Evolutionary conservation across 1,139 yeast genomes (phyloP), one percentile per base, ranked within the genome.

Genomic region (Debaryomycetaceae sp.): DNA sequence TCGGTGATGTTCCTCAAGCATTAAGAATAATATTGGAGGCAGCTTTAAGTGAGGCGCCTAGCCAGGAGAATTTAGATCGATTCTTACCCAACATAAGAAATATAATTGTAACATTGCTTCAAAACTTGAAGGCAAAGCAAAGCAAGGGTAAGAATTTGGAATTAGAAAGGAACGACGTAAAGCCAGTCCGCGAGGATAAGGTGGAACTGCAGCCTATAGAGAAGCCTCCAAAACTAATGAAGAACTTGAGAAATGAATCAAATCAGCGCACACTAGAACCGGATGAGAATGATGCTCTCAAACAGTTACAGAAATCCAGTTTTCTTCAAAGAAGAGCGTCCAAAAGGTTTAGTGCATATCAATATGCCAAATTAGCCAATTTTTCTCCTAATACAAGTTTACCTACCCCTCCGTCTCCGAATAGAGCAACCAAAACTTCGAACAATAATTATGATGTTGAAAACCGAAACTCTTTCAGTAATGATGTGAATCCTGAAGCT

Each of bases 281-380:
- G 23, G 40, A 35, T 8, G 42, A 24, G 41, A 60, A 54, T 37
- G 85, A 83, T 52, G 90, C 96, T 0, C 68, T 90, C 24, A 74
- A 83, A 0, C 89, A 87, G 52, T 71, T 91, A 20, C 96, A 90
- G 56, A 81, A 84, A 40, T 88, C 91, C 1, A 87, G 86, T 46
- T 85, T 87, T 1, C 67, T 93, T 39, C 96, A 87, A 65, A 76
- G 99, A 52, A 78, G 97, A 49, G 99, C 99, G 0, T 90, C 97
- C 0, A 80, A 89, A 53, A 70, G 99, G 48, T 93, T 86, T 59
- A 88, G 97, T 24, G 97, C 97, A 0, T 93, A 90, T 52, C 98
- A 93, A 58, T 87, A 85, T 65, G 91, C 96, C 1, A 87, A 86
- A 55, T 73, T 87, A 23, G 75, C 90, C 0, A 83, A 80, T 51